Conservation (phyloP, 768 basidiomycete species). For the Astraeus odoratus region DNA sequence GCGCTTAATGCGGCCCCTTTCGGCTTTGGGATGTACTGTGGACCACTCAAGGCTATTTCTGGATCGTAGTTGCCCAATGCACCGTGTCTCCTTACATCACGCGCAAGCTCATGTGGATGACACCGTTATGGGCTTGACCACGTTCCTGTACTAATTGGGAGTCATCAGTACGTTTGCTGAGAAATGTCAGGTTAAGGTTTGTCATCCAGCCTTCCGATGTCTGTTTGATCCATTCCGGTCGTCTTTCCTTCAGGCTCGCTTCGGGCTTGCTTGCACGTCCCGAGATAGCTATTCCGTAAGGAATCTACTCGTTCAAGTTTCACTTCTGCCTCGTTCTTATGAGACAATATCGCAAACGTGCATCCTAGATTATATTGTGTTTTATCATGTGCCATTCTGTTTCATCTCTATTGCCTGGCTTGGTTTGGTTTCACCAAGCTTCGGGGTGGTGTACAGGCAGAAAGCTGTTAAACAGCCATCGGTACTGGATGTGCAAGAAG, state of each 20-base stretch:
- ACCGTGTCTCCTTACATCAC: slow-evolving; percentile 25
- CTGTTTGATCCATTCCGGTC: too few species aligned
- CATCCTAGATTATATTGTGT: too few species aligned
- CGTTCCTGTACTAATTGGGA: slow-evolving; percentile 6
- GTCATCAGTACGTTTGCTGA: slow-evolving; percentile 2
- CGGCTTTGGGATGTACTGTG: slow-evolving; percentile 8
- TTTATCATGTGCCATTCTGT: too few species aligned
- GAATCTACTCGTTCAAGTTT: slow-evolving; percentile 10
- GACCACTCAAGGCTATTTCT: slow-evolving; percentile 14
- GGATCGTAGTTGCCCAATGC: slow-evolving; percentile 8
- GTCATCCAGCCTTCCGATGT: slow-evolving; percentile 15
- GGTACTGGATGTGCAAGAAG: slow-evolving; percentile 5
- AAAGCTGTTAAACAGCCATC: neutral
- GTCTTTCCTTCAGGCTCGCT: too few species aligned
- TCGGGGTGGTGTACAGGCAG: too few species aligned
- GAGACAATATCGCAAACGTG: too few species aligned
- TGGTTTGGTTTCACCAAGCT: too few species aligned
- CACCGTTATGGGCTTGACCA: slow-evolving; percentile 11
- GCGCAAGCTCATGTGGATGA: slow-evolving; percentile 6
- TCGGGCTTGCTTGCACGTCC: too few species aligned
- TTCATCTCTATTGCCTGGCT: neutral
- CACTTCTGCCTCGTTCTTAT: slow-evolving; percentile 8
- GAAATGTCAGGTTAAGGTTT: slow-evolving; percentile 3
- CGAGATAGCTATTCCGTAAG: too few species aligned
- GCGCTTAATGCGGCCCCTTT: slow-evolving; percentile 3